phyloP scores from a whole-genome alignment of 1,284 basidiomycete species.

The Ceratobasidium sp. region DNA sequence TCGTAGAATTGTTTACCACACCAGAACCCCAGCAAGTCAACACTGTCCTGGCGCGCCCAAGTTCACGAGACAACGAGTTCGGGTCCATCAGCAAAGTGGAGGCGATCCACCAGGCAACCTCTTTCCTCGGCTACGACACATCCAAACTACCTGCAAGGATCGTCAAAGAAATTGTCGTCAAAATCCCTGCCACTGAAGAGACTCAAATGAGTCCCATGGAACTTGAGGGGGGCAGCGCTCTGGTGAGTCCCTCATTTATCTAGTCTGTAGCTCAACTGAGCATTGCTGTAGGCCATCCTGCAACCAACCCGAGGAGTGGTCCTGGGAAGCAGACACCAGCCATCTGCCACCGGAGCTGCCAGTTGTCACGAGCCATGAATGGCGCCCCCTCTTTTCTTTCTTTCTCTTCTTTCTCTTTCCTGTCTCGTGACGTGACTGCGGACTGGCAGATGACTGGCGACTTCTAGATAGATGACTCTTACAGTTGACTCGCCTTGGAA shows the following conservation, averaged over 20 bases:
- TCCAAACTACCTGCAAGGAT: background rate
- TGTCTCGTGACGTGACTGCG: too few species aligned
- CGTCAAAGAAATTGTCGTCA: background rate
- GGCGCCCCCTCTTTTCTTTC: too few species aligned
- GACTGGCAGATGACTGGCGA: too few species aligned
- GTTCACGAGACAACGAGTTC: background rate
- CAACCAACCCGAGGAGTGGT: conserved; percentile 1
- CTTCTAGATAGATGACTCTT: too few species aligned
- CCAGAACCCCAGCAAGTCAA: conserved; percentile 1
- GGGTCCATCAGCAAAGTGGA: background rate
- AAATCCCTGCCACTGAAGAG: background rate
- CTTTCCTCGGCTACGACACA: background rate
- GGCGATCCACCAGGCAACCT: background rate
- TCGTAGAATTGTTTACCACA: conserved; percentile 1
- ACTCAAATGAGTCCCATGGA: conserved; percentile 13
- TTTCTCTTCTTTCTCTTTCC: too few species aligned
- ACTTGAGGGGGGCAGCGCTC: conserved; percentile 3
- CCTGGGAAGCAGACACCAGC: conserved; percentile 2
- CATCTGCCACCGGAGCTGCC: background rate
- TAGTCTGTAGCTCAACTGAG: too few species aligned
- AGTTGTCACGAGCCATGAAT: too few species aligned
- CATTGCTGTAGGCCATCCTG: background rate
- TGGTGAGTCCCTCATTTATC: too few species aligned
- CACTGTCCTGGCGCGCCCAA: background rate
- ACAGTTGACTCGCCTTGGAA: too few species aligned